Evolutionary conservation across 306 rosid genomes (phyloP).

Genomic region (Rubus idaeus): DNA sequence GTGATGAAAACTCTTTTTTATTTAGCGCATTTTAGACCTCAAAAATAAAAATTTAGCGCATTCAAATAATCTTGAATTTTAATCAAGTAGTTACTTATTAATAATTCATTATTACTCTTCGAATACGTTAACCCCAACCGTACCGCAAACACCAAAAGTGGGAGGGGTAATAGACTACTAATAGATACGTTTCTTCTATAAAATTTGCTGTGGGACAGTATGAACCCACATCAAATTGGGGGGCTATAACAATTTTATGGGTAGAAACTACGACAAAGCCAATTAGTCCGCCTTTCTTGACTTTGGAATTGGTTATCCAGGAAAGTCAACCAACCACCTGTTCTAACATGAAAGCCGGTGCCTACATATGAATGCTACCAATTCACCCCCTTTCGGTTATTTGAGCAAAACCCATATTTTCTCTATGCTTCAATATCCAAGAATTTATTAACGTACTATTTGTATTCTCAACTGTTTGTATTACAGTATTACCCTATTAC

Average conservation of each 20-base stretch:
- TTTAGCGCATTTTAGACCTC: no score
- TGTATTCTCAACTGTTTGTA: no score
- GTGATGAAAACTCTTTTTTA: no score
- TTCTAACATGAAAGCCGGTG: constrained; percentile 12
- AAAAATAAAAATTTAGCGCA: no score
- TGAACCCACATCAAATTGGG: not conserved
- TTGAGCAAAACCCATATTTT: not conserved
- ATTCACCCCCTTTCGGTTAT: not conserved
- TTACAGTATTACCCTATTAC: no score
- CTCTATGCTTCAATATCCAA: not conserved
- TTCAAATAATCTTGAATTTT: no score
- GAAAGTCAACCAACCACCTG: not conserved
- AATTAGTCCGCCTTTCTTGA: constrained; percentile 6
- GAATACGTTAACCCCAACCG: no score
- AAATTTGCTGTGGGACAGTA: not conserved
- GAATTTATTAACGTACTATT: no score
- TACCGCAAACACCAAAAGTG: no score
- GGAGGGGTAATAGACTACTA: no score
- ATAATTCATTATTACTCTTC: no score
- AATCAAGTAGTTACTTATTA: no score
- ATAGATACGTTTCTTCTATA: not conserved
- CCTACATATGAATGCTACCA: constrained; percentile 16
- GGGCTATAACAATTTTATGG: not conserved
- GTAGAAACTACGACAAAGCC: not conserved
- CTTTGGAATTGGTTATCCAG: not conserved